Conservation (phyloP, 306 rosid species). For the Vigna mungo region DNA sequence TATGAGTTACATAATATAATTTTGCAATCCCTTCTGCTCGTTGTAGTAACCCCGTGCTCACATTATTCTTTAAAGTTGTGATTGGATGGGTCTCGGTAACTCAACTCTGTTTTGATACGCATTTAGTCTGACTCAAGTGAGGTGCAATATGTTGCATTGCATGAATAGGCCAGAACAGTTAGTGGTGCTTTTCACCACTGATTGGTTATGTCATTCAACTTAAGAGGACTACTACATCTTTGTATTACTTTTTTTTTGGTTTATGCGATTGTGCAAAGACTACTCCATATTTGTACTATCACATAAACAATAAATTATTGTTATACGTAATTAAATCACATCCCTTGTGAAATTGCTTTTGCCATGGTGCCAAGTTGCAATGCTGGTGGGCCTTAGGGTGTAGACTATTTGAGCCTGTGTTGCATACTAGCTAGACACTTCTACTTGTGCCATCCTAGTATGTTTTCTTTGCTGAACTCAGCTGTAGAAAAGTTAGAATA, state of each 20-base stretch:
- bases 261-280: neutral
- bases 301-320: slow-evolving; percentile 31
- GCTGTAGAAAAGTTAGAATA: slow-evolving; percentile 8
- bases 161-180: slow-evolving; percentile 13
- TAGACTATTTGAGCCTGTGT: slow-evolving; percentile 7
- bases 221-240: slow-evolving; percentile 2
- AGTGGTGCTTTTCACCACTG: slow-evolving; percentile 12
- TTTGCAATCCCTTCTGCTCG: neutral
- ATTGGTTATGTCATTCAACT: neutral
- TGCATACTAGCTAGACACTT: slow-evolving; percentile 30
- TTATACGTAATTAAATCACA: neutral
- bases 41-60: neutral
- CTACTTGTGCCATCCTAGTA: neutral
- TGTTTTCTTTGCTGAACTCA: slow-evolving; percentile 19
- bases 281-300: slow-evolving; percentile 2
- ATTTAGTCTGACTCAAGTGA: slow-evolving; percentile 17
- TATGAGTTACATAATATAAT: neutral
- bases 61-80: slow-evolving; percentile 14
- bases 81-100: slow-evolving; percentile 15
- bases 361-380: slow-evolving; percentile 22
- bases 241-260: neutral
- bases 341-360: slow-evolving; percentile 22
- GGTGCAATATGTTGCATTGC: slow-evolving; percentile 31
- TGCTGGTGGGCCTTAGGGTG: slow-evolving; percentile 24
- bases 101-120: slow-evolving; percentile 7